Percentiles rank a stretch among this genome's conserved stretches.
These are phyloP conservation scores for Lipomyces mesembrius DNA, from an alignment of 805 yeast species.

Conservation along the genomic window DNA sequence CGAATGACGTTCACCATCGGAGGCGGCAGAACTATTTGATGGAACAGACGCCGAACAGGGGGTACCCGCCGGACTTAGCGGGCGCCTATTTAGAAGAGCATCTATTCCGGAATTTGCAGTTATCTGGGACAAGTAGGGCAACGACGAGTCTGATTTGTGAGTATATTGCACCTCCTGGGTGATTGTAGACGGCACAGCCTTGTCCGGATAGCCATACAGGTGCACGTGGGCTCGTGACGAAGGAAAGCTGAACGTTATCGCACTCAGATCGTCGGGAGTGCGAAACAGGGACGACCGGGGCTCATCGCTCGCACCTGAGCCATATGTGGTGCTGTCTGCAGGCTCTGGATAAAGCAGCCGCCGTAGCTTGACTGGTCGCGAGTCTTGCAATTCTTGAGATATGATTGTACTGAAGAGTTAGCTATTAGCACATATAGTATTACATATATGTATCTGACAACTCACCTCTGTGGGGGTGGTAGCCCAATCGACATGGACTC, in stretches of 20 bases:
- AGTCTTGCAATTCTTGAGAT: background rate
- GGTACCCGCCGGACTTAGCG: background rate
- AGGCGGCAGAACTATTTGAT: background rate
- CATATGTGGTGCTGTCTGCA: background rate
- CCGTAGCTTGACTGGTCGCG: constrained; percentile 1
- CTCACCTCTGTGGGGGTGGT: constrained; percentile 16
- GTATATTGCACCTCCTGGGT: background rate
- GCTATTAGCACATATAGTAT: background rate
- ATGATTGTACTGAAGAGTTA: background rate
- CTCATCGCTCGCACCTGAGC: background rate
- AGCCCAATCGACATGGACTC: constrained; percentile 19
- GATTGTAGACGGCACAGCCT: background rate
- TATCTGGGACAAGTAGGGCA: background rate
- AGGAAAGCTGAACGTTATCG: background rate
- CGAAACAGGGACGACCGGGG: background rate
- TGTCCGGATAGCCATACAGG: background rate
- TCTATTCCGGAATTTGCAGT: background rate
- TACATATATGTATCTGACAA: background rate
- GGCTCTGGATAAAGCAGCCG: constrained; percentile 3
- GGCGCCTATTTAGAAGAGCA: background rate
- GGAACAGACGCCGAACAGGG: background rate
- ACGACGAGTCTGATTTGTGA: background rate
- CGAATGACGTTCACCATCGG: background rate
- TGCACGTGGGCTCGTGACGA: background rate
- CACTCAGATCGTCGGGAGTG: background rate